Evolutionary conservation across 495 filamentous ascomycete genomes (phyloP).

Genomic region (Talaromyces trachyspermus): DNA sequence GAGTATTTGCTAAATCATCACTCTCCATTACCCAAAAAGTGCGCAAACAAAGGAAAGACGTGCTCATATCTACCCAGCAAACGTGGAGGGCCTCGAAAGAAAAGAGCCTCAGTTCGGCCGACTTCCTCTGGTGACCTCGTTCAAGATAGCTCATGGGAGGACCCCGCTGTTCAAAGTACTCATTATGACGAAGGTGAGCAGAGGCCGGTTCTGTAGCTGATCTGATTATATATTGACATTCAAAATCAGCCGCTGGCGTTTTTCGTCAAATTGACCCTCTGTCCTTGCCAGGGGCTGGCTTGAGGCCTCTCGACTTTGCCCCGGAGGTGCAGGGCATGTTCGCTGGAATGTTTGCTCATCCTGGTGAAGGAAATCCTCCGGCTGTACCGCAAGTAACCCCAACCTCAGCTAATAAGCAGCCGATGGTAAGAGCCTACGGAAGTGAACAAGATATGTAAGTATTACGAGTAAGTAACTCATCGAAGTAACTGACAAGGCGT

Average conservation of each 20-base stretch:
- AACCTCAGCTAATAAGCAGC: slow-evolving; percentile 19
- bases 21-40: slow-evolving; percentile 28
- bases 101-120: background rate
- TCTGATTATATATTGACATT: background rate
- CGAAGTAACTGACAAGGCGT: background rate
- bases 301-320: slow-evolving; percentile 33
- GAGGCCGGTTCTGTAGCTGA: background rate
- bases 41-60: slow-evolving; percentile 41
- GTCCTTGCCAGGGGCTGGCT: slow-evolving; percentile 35
- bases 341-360: slow-evolving; percentile 24
- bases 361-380: slow-evolving; percentile 14
- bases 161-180: background rate
- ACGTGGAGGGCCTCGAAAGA: slow-evolving; percentile 46
- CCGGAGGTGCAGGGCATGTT: slow-evolving; percentile 33
- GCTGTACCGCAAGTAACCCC: slow-evolving; percentile 22
- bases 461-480: background rate
- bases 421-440: slow-evolving; percentile 33
- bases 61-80: slow-evolving; percentile 52
- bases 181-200: slow-evolving; percentile 5
- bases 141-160: background rate
- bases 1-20: slow-evolving; percentile 1
- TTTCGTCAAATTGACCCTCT: slow-evolving; percentile 39
- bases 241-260: background rate
- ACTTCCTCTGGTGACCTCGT: background rate
- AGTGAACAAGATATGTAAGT: slow-evolving; percentile 38